Evolutionary conservation across 495 filamentous ascomycete genomes (phyloP).

Genomic region (Geopyxis carbonaria): DNA sequence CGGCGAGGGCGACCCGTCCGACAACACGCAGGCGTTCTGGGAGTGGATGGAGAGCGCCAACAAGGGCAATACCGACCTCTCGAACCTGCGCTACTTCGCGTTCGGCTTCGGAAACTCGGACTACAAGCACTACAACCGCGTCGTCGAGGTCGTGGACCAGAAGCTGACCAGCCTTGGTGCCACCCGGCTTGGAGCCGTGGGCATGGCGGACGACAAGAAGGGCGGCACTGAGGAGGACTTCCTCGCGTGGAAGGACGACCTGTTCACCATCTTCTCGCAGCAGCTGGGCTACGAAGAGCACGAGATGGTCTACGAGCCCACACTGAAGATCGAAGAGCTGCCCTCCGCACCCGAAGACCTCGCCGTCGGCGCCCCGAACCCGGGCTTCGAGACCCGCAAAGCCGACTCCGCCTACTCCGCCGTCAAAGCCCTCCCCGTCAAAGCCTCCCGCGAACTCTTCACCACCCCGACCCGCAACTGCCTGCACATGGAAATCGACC

Average conservation of each 20-base stretch:
- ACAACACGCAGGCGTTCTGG: constrained; percentile 35
- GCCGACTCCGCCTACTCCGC: constrained; percentile 23
- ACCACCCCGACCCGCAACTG: constrained; percentile 28
- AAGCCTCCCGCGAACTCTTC: constrained; percentile 29
- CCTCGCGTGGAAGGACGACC: constrained; percentile 32
- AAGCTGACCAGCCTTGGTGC: constrained; percentile 29
- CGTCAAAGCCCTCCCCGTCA: constrained; percentile 26
- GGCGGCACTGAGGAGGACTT: constrained; percentile 37
- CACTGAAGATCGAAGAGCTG: constrained; percentile 29
- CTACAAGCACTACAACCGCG: constrained; percentile 37
- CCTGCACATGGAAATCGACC: constrained; percentile 36
- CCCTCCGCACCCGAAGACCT: constrained; percentile 29
- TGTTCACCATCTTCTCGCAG: constrained; percentile 28
- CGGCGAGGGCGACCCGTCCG: constrained; percentile 39
- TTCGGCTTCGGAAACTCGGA: constrained; percentile 36
- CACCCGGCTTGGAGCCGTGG: constrained; percentile 26
- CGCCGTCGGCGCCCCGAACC: constrained; percentile 28
- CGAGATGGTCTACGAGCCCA: constrained; percentile 29
- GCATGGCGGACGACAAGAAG: constrained; percentile 32
- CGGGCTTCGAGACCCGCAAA: constrained; percentile 16
- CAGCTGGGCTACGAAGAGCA: constrained; percentile 28
- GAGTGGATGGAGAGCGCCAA: constrained; percentile 28
- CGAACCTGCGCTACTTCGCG: constrained; percentile 29
- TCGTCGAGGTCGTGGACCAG: constrained; percentile 30
- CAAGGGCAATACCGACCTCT: constrained; percentile 17